Percentiles rank a stretch among this genome's conserved stretches.
These are phyloP conservation scores for Mrakia frigida DNA, from an alignment of 768 basidiomycete species.

Conservation along the genomic window DNA sequence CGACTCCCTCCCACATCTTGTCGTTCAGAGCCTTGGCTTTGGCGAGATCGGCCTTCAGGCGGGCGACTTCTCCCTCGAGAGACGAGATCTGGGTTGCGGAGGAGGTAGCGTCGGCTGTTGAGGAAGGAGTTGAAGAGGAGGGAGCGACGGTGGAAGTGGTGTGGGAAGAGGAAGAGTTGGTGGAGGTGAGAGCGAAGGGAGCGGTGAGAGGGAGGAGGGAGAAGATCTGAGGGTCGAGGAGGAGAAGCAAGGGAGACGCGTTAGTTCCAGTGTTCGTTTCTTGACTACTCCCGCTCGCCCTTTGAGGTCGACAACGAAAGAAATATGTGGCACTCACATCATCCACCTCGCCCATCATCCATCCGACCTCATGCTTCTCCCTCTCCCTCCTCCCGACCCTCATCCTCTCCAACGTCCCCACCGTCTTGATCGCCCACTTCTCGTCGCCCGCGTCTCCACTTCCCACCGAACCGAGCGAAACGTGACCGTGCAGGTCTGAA, in stretches of 20 bases:
- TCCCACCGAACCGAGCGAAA: slow-evolving; percentile 49
- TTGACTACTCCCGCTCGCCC: too few relatives aligned
- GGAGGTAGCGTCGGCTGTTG: neutral
- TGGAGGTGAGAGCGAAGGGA: slow-evolving; percentile 6
- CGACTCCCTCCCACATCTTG: slow-evolving; percentile 74
- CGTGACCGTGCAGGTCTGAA: slow-evolving; percentile 75
- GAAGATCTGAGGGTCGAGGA: slow-evolving; percentile 29
- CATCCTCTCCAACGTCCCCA: slow-evolving; percentile 43
- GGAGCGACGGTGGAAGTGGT: neutral
- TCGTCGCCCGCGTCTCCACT: slow-evolving; percentile 31
- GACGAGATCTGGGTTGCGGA: slow-evolving; percentile 48
- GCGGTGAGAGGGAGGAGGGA: slow-evolving; percentile 2
- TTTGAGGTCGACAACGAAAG: too few relatives aligned
- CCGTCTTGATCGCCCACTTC: slow-evolving; percentile 41
- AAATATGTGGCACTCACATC: slow-evolving; percentile 23
- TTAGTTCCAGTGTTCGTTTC: too few relatives aligned
- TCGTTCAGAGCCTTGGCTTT: slow-evolving; percentile 90
- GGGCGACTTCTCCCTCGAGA: slow-evolving; percentile 66
- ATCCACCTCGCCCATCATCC: slow-evolving; percentile 35
- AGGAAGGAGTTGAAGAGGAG: neutral
- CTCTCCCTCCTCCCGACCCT: slow-evolving; percentile 38
- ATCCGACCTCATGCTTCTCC: slow-evolving; percentile 38
- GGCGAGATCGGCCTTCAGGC: slow-evolving; percentile 63
- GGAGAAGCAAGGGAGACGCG: neutral
- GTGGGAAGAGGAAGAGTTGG: neutral